These are phyloP conservation scores for Staphylotrichum longicolle DNA, from an alignment of 495 filamentous ascomycete species.

Conservation along the genomic window DNA sequence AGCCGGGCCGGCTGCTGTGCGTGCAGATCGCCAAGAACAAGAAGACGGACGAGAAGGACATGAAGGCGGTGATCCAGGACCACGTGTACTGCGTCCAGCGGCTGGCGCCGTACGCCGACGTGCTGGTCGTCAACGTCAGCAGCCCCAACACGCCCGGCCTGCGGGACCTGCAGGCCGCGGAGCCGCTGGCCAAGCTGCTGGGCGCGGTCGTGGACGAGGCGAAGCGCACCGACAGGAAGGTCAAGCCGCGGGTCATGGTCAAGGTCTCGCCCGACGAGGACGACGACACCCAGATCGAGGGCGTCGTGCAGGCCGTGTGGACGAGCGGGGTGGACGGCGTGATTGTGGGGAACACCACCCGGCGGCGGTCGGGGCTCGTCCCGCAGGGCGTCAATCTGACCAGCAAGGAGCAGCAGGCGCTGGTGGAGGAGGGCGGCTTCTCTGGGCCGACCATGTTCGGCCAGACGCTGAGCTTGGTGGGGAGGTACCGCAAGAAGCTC, in stretches of 20 bases:
- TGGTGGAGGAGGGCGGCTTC: slow-evolving; percentile 81
- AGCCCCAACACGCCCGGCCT: slow-evolving; percentile 94
- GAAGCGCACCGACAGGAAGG: slow-evolving; percentile 59
- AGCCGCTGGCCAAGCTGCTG: slow-evolving; percentile 76
- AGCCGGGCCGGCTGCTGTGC: slow-evolving; percentile 69
- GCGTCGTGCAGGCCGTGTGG: slow-evolving; percentile 84
- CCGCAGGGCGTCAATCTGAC: slow-evolving; percentile 63
- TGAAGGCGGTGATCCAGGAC: slow-evolving; percentile 77
- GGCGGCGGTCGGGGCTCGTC: slow-evolving; percentile 66
- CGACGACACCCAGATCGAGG: slow-evolving; percentile 71
- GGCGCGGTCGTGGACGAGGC: slow-evolving; percentile 79
- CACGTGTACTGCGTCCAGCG: slow-evolving; percentile 83
- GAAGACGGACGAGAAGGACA: slow-evolving; percentile 74
- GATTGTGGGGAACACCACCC: slow-evolving; percentile 98
- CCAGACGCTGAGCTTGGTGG: slow-evolving; percentile 70
- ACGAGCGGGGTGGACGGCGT: slow-evolving; percentile 84
- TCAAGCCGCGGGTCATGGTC: slow-evolving; percentile 85
- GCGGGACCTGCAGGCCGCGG: slow-evolving; percentile 74
- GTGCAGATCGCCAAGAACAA: slow-evolving; percentile 99
- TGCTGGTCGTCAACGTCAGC: slow-evolving; percentile 94
- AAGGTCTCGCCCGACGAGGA: slow-evolving; percentile 97
- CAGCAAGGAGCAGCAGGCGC: slow-evolving; percentile 59
- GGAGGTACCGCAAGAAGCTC: slow-evolving; percentile 70
- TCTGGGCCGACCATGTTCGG: slow-evolving; percentile 87
- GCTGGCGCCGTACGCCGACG: slow-evolving; percentile 83